Conservation (phyloP, 768 basidiomycete genomes). For the Auriculariales sp. region DNA sequence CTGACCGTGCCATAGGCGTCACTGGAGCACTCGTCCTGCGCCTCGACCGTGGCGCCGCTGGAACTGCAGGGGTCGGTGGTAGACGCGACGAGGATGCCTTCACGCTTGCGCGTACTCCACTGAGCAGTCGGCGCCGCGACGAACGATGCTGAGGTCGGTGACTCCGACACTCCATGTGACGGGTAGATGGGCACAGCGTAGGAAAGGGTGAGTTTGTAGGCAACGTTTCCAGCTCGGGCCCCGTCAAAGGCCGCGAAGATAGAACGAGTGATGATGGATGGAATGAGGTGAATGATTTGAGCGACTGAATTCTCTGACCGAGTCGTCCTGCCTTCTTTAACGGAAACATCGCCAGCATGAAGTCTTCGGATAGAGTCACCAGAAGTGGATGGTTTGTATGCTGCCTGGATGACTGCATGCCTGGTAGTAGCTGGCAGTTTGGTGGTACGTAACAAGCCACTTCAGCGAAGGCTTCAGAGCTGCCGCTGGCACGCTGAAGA, state of each 20-base stretch:
- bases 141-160: constrained; percentile 58
- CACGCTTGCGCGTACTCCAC: constrained; percentile 36
- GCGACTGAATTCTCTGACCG: constrained; percentile 38
- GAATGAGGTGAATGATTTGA: constrained; percentile 65
- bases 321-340: constrained; percentile 34
- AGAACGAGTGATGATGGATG: constrained; percentile 73
- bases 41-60: constrained; percentile 38
- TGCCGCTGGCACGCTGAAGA: constrained; percentile 39
- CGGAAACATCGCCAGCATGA: constrained; percentile 58
- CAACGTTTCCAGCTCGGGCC: constrained; percentile 6
- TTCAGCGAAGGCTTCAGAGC: constrained; percentile 26
- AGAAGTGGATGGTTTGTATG: constrained; percentile 69
- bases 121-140: not conserved
- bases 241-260: constrained; percentile 37
- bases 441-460: constrained; percentile 26
- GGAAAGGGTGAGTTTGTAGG: constrained; percentile 60
- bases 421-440: constrained; percentile 23
- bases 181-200: constrained; percentile 72
- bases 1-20: constrained; percentile 55
- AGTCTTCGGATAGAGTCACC: constrained; percentile 50
- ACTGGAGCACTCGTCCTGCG: constrained; percentile 59
- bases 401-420: constrained; percentile 44
- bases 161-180: constrained; percentile 66
- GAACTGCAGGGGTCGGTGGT: constrained; percentile 7
- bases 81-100: constrained; percentile 30